Conservation (phyloP, 83 land plant species). For the Picea mariana region DNA sequence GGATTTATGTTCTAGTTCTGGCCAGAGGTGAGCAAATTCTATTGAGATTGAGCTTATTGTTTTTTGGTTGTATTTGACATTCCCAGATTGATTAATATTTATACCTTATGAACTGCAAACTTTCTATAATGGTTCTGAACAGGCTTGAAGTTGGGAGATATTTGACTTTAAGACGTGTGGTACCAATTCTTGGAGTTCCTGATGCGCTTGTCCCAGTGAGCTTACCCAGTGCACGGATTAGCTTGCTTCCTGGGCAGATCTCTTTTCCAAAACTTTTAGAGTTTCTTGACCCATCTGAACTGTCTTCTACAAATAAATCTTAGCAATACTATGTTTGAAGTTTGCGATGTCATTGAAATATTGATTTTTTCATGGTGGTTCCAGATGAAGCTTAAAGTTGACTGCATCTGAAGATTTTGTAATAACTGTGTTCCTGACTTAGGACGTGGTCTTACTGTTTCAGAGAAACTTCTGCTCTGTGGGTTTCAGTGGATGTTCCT, state of each 20-base stretch:
- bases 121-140: conserved; percentile 14
- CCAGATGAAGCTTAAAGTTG: background rate
- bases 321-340: background rate
- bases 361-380: background rate
- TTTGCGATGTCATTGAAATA: background rate
- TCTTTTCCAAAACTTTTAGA: background rate
- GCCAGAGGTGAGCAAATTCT: conserved; percentile 58
- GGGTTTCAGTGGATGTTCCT: conserved; percentile 93
- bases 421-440: background rate
- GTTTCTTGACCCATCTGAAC: background rate
- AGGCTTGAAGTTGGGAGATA: conserved; percentile 85
- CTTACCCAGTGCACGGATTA: conserved; percentile 66
- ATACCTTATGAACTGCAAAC: background rate
- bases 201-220: conserved; percentile 96
- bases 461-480: conserved; percentile 87
- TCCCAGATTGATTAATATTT: background rate
- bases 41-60: background rate
- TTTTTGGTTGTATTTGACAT: background rate
- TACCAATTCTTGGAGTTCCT: conserved; percentile 95
- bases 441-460: background rate
- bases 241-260: conserved; percentile 84
- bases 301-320: background rate
- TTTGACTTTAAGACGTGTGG: conserved; percentile 73
- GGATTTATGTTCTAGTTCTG: conserved; percentile 78
- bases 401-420: background rate